phyloP scores from a whole-genome alignment of 164 flowering plant species.

The Umbilicus rupestris region DNA sequence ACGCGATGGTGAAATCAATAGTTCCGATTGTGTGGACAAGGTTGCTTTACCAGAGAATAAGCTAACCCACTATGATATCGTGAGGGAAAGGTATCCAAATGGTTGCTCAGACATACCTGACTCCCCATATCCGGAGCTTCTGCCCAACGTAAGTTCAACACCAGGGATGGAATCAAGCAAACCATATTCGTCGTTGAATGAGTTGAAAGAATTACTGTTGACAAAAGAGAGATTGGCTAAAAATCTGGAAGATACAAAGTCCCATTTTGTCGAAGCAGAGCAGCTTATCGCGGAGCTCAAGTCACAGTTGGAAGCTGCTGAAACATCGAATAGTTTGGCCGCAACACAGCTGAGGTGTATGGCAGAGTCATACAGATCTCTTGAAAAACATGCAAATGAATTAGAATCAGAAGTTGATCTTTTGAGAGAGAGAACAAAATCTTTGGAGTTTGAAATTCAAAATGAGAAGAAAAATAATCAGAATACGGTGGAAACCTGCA shows the following conservation, averaged over 20 bases:
- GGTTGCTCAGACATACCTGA: slow-evolving; percentile 42
- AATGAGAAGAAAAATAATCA: slow-evolving; percentile 51
- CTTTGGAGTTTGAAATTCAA: slow-evolving; percentile 59
- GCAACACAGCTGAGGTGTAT: slow-evolving; percentile 97
- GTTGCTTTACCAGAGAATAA: slow-evolving; percentile 72
- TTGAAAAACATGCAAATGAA: slow-evolving; percentile 65
- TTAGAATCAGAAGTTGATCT: slow-evolving; percentile 53
- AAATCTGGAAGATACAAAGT: slow-evolving; percentile 44
- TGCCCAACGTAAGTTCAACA: slow-evolving; percentile 42
- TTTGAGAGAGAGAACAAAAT: slow-evolving; percentile 42
- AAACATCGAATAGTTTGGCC: slow-evolving; percentile 68
- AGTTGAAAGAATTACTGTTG: slow-evolving; percentile 46
- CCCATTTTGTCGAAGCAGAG: slow-evolving; percentile 61
- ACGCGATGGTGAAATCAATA: slow-evolving; percentile 40
- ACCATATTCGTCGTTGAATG: slow-evolving; percentile 49
- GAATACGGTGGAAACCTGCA: slow-evolving; percentile 51
- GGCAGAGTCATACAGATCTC: slow-evolving; percentile 90
- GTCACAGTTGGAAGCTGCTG: slow-evolving; percentile 63
- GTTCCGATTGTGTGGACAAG: slow-evolving; percentile 79
- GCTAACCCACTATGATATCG: slow-evolving; percentile 29
- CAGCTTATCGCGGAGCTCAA: slow-evolving; percentile 53
- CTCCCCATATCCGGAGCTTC: slow-evolving; percentile 51
- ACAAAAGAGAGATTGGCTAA: slow-evolving; percentile 65
- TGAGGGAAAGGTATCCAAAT: slow-evolving; percentile 42
- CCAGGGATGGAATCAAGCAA: slow-evolving; percentile 34